Evolutionary conservation across 345 rosid genomes (phyloP), one percentile per base, ranked within the genome.

Genomic region (Salix caprea): DNA sequence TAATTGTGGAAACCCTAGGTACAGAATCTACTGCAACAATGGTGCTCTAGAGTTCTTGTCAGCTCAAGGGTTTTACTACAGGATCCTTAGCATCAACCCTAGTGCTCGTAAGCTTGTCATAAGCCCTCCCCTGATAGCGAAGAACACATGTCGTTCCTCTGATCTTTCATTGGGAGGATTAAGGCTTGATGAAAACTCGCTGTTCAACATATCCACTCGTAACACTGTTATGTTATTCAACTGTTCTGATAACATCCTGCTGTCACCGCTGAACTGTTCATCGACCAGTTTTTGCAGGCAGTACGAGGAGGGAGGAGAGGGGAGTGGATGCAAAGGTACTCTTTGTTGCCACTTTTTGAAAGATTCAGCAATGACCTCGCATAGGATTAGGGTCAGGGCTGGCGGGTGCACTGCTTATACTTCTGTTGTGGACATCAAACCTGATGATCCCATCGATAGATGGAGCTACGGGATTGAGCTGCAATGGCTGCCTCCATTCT

Each of bases 401-500:
- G 92, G 88, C 37, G 94, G 92, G 1, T 86, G 91, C 79, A 84
- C 89, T 40, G 91, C 90, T 52, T 89, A 86, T 77, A 85, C 92
- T 64, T 79, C 78, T 11, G 81, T 86, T 44, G 87, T 86, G 46
- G 83, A 86, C 75, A 40, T 84, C 26, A 79, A 73, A 26, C 77
- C 87, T 0, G 68, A 36, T 0, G 87, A 77, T 6, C 74, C 86
- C 21, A 21, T 72, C 64, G 77, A 76, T 6, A 26, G 80, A 0
- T 88, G 94, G 91, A 87, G 82, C 52, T 84, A 81, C 28, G 91
- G 91, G 62, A 78, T 91, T 67, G 92, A 91, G 87, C 83, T 89
- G 26, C 92, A 89, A 71, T 88, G 90, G 90, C 8, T 72, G 67
- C 87, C 89, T 34, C 88, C 91, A 18, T 58, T 73, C 80, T 84